Evolutionary conservation across 495 filamentous ascomycete species (phyloP), one percentile per base, ranked within the genome.

Genomic region (Neurospora tetraspora): DNA sequence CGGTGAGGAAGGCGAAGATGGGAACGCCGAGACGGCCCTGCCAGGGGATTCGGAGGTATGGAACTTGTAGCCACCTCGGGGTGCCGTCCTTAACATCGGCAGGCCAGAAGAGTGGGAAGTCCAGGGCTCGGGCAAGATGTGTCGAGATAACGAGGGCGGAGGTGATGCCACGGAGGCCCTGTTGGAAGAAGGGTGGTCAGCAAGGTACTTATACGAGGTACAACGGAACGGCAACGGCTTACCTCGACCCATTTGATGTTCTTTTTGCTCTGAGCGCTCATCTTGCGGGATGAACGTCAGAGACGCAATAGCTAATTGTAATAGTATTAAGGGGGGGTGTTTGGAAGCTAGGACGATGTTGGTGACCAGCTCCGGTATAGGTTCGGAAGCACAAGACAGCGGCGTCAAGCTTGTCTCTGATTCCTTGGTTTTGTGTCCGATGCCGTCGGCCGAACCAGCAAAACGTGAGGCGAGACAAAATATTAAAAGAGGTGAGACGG

Each of bases 131-230:
- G 47, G 86, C 82, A n/a, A 91, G 81, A 77, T 91, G 89, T 68
- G 89, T 91, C 69, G 85, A 77, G 47, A 91, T 86, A 65, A 91
- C 89, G 43, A 90, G 82, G 69, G 88, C 84, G 9, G 89, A 91
- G n/a, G 89, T 89, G 45, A 91, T 80, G 43, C 89, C 89, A 71
- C 89, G 84, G 3, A 91, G 83, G 59, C 89, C 89, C 88, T 90
- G 77, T 61, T 3, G 4, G 8, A 40, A 71, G 61, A 61, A 59
- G 71, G n/a, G 31, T 61, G 42, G 61, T 36, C 40, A 7, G 31
- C 39, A 71, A 43, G 45, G 36, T 39, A 68, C 31, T n/a, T n/a
- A n/a, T n/a, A n/a, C n/a, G n/a, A n/a, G n/a, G n/a, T n/a, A n/a
- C n/a, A n/a, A n/a, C n/a, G n/a, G n/a, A n/a, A n/a, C n/a, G n/a